Percentiles rank a stretch among this genome's conserved stretches.
phyloP scores from a whole-genome alignment of 2,329 filamentous ascomycete species.

The Alternaria dauci region DNA sequence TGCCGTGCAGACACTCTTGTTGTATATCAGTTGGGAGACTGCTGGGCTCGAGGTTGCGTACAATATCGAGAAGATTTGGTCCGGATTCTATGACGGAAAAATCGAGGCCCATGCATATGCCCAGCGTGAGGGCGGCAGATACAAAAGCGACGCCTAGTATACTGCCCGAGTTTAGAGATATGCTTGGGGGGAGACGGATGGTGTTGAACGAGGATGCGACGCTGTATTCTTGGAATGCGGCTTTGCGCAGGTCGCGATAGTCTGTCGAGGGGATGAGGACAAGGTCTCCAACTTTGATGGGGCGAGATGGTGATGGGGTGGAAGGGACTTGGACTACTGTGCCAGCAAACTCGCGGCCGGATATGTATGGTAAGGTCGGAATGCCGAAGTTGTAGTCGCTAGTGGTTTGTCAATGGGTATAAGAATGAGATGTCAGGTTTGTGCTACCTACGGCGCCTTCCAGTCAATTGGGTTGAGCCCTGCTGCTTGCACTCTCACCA shows the following conservation, averaged over 20 bases:
- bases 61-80: conserved; percentile 65
- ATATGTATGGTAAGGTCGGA: conserved; percentile 72
- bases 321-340: conserved; percentile 62
- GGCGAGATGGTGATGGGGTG: conserved; percentile 49
- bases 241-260: conserved; percentile 76
- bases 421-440: conserved; percentile 34
- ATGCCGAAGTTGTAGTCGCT: conserved; percentile 77
- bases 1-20: conserved; percentile 68
- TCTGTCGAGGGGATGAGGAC: conserved; percentile 75
- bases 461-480: conserved; percentile 81
- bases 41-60: conserved; percentile 58
- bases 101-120: conserved; percentile 74
- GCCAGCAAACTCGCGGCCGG: conserved; percentile 74
- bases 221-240: conserved; percentile 75
- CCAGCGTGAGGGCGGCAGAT: conserved; percentile 71
- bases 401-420: background rate
- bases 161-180: conserved; percentile 65
- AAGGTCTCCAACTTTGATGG: conserved; percentile 52
- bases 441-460: conserved; percentile 72
- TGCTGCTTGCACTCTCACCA: conserved; percentile 70
- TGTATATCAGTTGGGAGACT: conserved; percentile 68
- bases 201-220: conserved; percentile 59
- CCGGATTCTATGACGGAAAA: conserved; percentile 64
- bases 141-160: conserved; percentile 76
- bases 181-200: conserved; percentile 65